These are phyloP conservation scores for Pseudogymnoascus sp. DNA, from an alignment of 2,329 filamentous ascomycete genomes.

Conservation along the genomic window DNA sequence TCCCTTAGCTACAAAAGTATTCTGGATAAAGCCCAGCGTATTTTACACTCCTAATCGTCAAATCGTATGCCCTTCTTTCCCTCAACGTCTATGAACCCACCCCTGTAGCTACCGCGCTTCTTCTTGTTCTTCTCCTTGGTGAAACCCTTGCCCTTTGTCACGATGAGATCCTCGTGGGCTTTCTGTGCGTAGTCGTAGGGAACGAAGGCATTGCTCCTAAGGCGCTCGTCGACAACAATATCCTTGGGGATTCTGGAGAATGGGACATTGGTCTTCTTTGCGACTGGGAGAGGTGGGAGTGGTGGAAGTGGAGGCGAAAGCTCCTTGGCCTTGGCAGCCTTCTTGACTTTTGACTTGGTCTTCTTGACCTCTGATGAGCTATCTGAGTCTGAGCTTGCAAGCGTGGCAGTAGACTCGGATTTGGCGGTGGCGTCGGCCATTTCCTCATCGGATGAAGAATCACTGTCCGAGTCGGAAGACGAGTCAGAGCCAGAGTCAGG, in stretches of 20 bases:
- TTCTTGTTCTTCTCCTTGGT: constrained; percentile 99
- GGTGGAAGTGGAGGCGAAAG: constrained; percentile 13
- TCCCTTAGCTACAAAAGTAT: constrained; percentile 1
- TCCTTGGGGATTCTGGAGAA: constrained; percentile 72
- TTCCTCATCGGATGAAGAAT: constrained; percentile 29
- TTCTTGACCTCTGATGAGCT: constrained; percentile 12
- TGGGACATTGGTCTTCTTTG: constrained; percentile 51
- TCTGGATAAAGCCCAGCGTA: neutral
- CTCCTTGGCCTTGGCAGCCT: constrained; percentile 25
- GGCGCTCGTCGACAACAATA: constrained; percentile 58
- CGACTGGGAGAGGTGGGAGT: constrained; percentile 28
- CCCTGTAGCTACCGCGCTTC: constrained; percentile 83
- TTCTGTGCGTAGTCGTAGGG: constrained; percentile 81
- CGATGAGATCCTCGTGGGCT: constrained; percentile 78
- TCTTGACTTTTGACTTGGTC: constrained; percentile 9
- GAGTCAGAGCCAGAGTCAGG: constrained; percentile 38
- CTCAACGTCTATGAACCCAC: constrained; percentile 76
- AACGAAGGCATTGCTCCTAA: constrained; percentile 73
- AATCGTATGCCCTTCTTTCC: constrained; percentile 88
- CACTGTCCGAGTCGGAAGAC: constrained; percentile 35
- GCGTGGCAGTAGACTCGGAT: constrained; percentile 39
- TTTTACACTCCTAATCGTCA: constrained; percentile 54
- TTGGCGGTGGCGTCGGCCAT: constrained; percentile 23
- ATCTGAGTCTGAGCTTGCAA: constrained; percentile 36
- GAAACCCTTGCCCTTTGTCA: constrained; percentile 93